phyloP scores from a whole-genome alignment of 1,139 yeast species.

The Spencermartinsiella ligniputridi region DNA sequence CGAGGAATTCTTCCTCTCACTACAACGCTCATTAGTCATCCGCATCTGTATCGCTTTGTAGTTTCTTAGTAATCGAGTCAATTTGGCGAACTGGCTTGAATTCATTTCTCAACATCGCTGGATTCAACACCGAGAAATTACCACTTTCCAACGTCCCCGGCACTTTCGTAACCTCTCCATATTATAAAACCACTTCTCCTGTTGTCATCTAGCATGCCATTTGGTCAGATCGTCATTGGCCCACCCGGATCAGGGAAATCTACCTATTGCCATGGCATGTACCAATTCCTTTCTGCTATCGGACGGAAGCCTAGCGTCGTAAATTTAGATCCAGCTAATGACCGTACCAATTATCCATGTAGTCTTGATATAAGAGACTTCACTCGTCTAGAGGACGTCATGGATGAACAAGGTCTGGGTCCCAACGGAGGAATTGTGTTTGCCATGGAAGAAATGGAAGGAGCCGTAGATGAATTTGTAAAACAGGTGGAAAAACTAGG shows the following conservation, averaged over 20 bases:
- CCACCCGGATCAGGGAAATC: conserved; percentile 99
- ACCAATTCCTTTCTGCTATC: conserved; percentile 86
- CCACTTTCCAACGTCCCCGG: too few relatives aligned
- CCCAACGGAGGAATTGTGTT: conserved; percentile 95
- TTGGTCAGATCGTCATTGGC: conserved; percentile 92
- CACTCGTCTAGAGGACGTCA: conserved; percentile 81
- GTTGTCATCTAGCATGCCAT: conserved; percentile 43
- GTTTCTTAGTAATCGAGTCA: too few relatives aligned
- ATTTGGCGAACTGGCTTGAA: too few relatives aligned
- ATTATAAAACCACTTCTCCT: too few relatives aligned
- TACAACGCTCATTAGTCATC: too few relatives aligned
- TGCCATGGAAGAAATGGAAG: conserved; percentile 65
- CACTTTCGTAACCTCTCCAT: too few relatives aligned
- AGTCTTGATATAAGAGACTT: conserved; percentile 86
- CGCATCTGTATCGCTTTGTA: too few relatives aligned
- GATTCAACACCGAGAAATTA: too few relatives aligned
- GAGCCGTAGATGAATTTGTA: conserved; percentile 56
- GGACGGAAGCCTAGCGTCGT: conserved; percentile 82
- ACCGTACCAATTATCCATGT: conserved; percentile 71
- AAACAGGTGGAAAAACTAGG: conserved; percentile 55
- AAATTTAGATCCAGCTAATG: conserved; percentile 95
- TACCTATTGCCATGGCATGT: conserved; percentile 87
- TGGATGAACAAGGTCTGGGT: conserved; percentile 77
- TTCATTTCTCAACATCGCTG: too few relatives aligned
- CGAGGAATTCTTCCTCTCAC: too few relatives aligned